Conservation (phyloP, 192 early-diverging fungal species). For the Mortierella alpina region DNA sequence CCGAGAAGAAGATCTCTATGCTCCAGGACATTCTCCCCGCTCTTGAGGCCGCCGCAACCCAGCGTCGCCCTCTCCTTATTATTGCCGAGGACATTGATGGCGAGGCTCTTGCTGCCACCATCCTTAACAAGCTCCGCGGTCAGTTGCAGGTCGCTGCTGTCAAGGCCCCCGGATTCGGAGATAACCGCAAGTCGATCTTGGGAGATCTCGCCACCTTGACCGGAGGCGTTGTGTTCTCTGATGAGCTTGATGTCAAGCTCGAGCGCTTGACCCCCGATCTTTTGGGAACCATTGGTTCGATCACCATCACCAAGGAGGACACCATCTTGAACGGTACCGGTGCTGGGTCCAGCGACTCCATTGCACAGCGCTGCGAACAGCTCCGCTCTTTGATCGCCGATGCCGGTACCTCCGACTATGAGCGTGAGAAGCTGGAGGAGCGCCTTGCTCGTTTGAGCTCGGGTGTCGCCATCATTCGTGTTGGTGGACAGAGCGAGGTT, state of each 20-base stretch:
- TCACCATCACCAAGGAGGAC: conserved; percentile 98
- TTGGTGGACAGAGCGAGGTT: conserved; percentile 97
- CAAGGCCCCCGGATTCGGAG: conserved; percentile 99
- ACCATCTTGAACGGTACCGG: conserved; percentile 96
- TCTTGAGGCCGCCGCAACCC: conserved; percentile 92
- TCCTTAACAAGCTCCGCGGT: conserved; percentile 99
- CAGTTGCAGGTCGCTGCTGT: conserved; percentile 97
- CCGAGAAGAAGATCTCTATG: conserved; percentile 97
- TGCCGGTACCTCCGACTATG: conserved; percentile 91
- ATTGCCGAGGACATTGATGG: conserved; percentile 99
- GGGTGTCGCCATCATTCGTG: conserved; percentile 99
- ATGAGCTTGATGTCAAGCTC: conserved; percentile 96
- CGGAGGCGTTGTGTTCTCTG: conserved; percentile 95
- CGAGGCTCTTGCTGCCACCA: conserved; percentile 99
- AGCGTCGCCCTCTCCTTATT: conserved; percentile 96
- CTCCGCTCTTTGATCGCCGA: conserved; percentile 91
- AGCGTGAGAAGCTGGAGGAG: conserved; percentile 99
- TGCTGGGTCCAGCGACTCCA: conserved; percentile 87
- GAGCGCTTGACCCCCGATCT: conserved; percentile 93
- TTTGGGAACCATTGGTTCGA: conserved; percentile 89
- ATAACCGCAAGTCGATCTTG: conserved; percentile 99
- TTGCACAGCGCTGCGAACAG: conserved; percentile 96
- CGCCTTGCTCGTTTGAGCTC: conserved; percentile 97
- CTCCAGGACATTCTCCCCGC: conserved; percentile 97
- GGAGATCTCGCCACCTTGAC: conserved; percentile 98